These are phyloP conservation scores for Phytophthora melonis DNA, from an alignment of 352 stramenopile genomes.

Conservation along the genomic window DNA sequence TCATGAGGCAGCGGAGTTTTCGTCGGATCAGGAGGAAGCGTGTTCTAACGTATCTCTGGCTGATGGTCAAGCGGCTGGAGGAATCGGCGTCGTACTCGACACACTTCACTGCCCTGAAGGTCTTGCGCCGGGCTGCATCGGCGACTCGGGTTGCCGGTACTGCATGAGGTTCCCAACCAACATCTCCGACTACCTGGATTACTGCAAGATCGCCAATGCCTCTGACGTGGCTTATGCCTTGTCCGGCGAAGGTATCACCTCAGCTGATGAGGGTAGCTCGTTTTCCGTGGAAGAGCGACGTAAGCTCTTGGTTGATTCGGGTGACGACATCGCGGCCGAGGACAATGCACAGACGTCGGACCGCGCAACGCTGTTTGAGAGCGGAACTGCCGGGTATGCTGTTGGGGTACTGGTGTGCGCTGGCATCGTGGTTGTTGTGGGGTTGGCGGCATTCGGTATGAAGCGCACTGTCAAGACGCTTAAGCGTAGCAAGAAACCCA, in stretches of 20 bases:
- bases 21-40: neutral
- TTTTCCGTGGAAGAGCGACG: constrained; percentile 1
- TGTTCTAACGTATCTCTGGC: constrained; percentile 31
- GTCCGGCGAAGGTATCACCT: constrained; percentile 10
- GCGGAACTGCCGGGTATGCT: neutral
- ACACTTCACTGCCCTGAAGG: constrained; percentile 36
- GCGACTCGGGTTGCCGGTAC: constrained; percentile 35
- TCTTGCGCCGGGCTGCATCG: constrained; percentile 36
- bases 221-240: constrained; percentile 21
- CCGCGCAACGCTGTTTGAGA: neutral
- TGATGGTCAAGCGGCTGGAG: constrained; percentile 39
- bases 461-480: constrained; percentile 20
- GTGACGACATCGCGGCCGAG: constrained; percentile 7
- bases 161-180: constrained; percentile 43
- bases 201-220: constrained; percentile 32
- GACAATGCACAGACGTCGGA: neutral
- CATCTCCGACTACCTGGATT: constrained; percentile 37
- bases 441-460: constrained; percentile 17
- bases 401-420: constrained; percentile 15
- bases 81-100: constrained; percentile 40
- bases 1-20: constrained; percentile 15
- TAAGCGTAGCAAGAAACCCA: constrained; percentile 10
- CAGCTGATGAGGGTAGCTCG: neutral
- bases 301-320: neutral
- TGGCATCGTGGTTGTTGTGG: constrained; percentile 15